A percentile compares a stretch with the other conserved stretches of the same genome.
phyloP scores from a whole-genome alignment of 2,329 filamentous ascomycete genomes.

The Alternaria infectoria region DNA sequence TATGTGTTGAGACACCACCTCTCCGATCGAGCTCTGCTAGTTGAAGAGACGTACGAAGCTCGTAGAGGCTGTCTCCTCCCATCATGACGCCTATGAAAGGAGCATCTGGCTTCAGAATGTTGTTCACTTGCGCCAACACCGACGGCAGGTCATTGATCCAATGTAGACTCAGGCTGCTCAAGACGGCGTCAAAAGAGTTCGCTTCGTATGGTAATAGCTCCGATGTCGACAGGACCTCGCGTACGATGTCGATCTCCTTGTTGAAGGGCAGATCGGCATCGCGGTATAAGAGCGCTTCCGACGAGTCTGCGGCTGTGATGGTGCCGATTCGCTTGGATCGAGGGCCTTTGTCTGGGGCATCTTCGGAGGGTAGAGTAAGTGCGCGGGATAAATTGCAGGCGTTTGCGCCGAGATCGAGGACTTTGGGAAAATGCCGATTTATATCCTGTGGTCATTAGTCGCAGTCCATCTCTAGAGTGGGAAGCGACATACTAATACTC shows the following conservation, averaged over 20 bases:
- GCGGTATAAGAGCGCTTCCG: constrained; percentile 76
- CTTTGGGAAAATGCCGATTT: constrained; percentile 81
- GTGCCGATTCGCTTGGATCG: constrained; percentile 74
- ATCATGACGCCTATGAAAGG: constrained; percentile 97
- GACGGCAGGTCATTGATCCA: constrained; percentile 98
- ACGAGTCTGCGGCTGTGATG: constrained; percentile 83
- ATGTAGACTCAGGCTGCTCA: constrained; percentile 89
- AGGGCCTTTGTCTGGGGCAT: constrained; percentile 68
- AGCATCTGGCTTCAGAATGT: constrained; percentile 83
- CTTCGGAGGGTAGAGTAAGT: constrained; percentile 67
- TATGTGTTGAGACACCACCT: constrained; percentile 89
- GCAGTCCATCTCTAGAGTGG: not conserved
- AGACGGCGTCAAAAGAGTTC: constrained; percentile 83
- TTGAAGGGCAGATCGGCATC: constrained; percentile 80
- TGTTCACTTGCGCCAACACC: constrained; percentile 82
- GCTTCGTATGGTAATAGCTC: constrained; percentile 78
- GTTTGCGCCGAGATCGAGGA: constrained; percentile 93
- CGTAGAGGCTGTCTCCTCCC: constrained; percentile 90
- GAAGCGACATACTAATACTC: constrained; percentile 69
- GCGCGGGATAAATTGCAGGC: constrained; percentile 91
- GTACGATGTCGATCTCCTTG: constrained; percentile 70
- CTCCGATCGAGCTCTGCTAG: constrained; percentile 87
- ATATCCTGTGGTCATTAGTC: constrained; percentile 71
- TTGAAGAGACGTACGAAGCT: constrained; percentile 91
- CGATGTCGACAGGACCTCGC: constrained; percentile 75